A percentile compares a stretch with the other conserved stretches of the same genome.
phyloP scores from a whole-genome alignment of 768 basidiomycete species.

The Neoboletus magnificus region DNA sequence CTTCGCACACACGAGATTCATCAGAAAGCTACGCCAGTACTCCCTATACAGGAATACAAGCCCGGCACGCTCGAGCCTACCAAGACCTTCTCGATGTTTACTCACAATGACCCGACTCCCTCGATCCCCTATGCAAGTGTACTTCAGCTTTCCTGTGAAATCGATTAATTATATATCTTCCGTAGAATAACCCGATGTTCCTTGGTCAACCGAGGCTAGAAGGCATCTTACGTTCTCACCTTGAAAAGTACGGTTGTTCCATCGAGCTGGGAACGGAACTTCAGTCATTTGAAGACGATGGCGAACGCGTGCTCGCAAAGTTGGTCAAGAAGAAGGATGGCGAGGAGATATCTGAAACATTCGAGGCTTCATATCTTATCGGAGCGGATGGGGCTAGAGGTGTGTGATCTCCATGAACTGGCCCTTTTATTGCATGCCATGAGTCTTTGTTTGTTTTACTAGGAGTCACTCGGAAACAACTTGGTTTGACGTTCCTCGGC shows the following conservation, averaged over 20 bases:
- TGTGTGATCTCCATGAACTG: not conserved
- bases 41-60: slow-evolving; percentile 35
- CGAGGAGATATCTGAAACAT: slow-evolving; percentile 23
- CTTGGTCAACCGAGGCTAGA: slow-evolving; percentile 33
- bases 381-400: slow-evolving; percentile 41
- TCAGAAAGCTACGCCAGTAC: slow-evolving; percentile 23
- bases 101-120: slow-evolving; percentile 20
- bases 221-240: slow-evolving; percentile 16
- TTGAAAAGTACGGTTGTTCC: slow-evolving; percentile 21
- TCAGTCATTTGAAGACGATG: slow-evolving; percentile 39
- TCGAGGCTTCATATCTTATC: slow-evolving; percentile 33
- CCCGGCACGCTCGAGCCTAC: slow-evolving; percentile 15
- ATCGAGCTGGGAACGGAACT: slow-evolving; percentile 48
- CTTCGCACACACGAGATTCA: slow-evolving; percentile 40
- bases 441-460: not conserved
- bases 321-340: slow-evolving; percentile 30
- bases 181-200: slow-evolving; percentile 8
- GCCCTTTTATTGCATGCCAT: not conserved
- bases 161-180: not conserved
- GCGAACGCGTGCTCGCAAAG: slow-evolving; percentile 35
- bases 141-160: not conserved
- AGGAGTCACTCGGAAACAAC: slow-evolving; percentile 38
- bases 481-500: slow-evolving; percentile 42
- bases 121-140: slow-evolving; percentile 27
- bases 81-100: slow-evolving; percentile 3